A percentile compares a stretch with the other conserved stretches of the same genome.
These are phyloP conservation scores for Chrysanthemum lavandulifolium DNA, from an alignment of 129 eudicot species.

Conservation along the genomic window DNA sequence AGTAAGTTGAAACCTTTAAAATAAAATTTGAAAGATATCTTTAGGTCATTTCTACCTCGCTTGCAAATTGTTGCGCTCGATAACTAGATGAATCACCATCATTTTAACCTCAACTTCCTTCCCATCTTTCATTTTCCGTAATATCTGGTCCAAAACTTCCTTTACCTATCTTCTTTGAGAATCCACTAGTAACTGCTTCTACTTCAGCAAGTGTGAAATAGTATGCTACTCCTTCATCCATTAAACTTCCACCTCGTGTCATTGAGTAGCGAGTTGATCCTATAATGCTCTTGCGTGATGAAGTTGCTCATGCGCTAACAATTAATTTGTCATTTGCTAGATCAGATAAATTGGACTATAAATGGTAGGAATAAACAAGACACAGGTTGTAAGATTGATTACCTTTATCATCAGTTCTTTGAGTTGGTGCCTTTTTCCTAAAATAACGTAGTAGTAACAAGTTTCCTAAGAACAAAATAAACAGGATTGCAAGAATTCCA, in stretches of 20 bases:
- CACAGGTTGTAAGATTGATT: constrained; percentile 8
- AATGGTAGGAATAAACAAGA: background rate
- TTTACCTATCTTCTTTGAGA: constrained; percentile 77
- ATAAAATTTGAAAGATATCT: background rate
- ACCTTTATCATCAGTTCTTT: constrained; percentile 59
- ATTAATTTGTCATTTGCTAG: constrained; percentile 10
- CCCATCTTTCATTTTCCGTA: constrained; percentile 86
- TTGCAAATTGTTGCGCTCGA: constrained; percentile 79
- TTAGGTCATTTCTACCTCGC: constrained; percentile 54
- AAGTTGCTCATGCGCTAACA: constrained; percentile 42
- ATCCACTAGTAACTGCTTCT: constrained; percentile 75
- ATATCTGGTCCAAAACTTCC: constrained; percentile 91
- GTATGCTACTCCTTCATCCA: constrained; percentile 87
- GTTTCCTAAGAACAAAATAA: constrained; percentile 51
- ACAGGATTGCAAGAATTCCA: constrained; percentile 46
- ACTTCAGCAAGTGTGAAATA: constrained; percentile 64
- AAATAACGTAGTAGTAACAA: constrained; percentile 13
- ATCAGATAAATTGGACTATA: constrained; percentile 11
- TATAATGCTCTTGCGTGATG: constrained; percentile 51
- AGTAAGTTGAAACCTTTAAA: constrained; percentile 11
- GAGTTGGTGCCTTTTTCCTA: constrained; percentile 37
- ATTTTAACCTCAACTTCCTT: constrained; percentile 90
- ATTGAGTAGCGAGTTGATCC: constrained; percentile 52
- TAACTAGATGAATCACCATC: constrained; percentile 93
- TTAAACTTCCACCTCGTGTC: constrained; percentile 56